Conservation (phyloP, 768 basidiomycete species). For the Russula sp. region DNA sequence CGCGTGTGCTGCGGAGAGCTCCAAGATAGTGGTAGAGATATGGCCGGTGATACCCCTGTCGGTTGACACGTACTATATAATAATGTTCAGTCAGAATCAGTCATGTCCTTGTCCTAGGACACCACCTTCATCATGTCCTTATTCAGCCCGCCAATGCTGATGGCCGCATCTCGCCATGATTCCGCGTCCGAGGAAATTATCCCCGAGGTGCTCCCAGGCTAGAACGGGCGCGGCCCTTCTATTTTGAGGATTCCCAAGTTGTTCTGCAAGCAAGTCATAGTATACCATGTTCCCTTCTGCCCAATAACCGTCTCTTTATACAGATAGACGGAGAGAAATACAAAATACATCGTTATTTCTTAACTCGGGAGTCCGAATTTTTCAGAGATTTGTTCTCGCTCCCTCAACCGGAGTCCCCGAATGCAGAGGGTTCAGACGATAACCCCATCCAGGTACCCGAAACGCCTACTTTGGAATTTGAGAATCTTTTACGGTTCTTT, state of each 20-base stretch:
- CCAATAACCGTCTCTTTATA: background rate
- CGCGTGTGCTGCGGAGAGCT: background rate
- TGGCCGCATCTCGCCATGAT: no score
- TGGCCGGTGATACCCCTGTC: background rate
- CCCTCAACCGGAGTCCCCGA: slow-evolving; percentile 24
- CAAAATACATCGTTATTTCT: slow-evolving; percentile 31
- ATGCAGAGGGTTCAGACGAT: slow-evolving; percentile 30
- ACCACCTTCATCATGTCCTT: background rate
- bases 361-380: slow-evolving; percentile 28
- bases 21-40: background rate
- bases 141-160: no score
- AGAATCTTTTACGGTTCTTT: slow-evolving; percentile 29
- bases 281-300: background rate
- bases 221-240: background rate
- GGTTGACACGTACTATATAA: background rate
- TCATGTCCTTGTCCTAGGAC: no score
- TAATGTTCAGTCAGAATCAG: background rate
- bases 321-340: slow-evolving; percentile 30
- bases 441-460: slow-evolving; percentile 28
- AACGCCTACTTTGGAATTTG: slow-evolving; percentile 26
- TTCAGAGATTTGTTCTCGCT: slow-evolving; percentile 27
- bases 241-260: slow-evolving; percentile 19
- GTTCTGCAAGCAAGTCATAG: slow-evolving; percentile 6
- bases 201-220: fast-evolving
- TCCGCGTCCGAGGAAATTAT: background rate